phyloP scores from a whole-genome alignment of 768 basidiomycete genomes.

The Mycena belliarum region DNA sequence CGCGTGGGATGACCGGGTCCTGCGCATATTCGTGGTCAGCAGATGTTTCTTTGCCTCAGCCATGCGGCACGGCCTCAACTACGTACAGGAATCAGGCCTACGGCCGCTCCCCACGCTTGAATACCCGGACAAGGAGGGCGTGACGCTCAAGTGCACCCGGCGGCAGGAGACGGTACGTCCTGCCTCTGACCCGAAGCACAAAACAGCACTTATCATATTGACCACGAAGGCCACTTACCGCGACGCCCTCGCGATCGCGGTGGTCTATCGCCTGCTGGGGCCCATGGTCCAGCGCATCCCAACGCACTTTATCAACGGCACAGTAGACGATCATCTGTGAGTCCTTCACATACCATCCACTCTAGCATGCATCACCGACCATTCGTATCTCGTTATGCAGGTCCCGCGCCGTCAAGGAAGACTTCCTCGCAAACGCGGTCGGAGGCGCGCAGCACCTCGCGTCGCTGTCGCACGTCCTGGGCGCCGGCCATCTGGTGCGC shows the following conservation, averaged over 20 bases:
- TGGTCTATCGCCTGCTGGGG: constrained; percentile 36
- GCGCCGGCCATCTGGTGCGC: background rate
- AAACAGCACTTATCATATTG: background rate
- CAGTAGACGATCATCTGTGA: constrained; percentile 45
- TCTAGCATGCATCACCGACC: too few species aligned
- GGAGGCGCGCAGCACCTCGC: constrained; percentile 39
- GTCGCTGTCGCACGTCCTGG: constrained; percentile 37
- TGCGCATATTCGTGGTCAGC: constrained; percentile 45
- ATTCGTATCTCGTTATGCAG: too few species aligned
- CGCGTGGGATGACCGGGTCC: constrained; percentile 51
- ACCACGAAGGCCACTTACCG: constrained; percentile 42
- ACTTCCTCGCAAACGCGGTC: constrained; percentile 34
- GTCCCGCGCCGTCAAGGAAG: constrained; percentile 35
- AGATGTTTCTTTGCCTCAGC: too few species aligned
- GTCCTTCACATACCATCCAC: too few species aligned
- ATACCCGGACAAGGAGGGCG: constrained; percentile 47
- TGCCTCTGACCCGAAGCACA: too few species aligned
- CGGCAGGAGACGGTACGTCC: constrained; percentile 43
- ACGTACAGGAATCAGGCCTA: constrained; percentile 49
- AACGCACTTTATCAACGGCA: constrained; percentile 50
- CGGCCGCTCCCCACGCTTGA: constrained; percentile 40
- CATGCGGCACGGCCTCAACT: too few species aligned
- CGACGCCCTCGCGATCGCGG: constrained; percentile 34
- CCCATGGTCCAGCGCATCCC: constrained; percentile 35
- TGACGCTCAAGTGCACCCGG: constrained; percentile 51